phyloP scores from a whole-genome alignment of 345 rosid genomes.

The Heritiera fomes region DNA sequence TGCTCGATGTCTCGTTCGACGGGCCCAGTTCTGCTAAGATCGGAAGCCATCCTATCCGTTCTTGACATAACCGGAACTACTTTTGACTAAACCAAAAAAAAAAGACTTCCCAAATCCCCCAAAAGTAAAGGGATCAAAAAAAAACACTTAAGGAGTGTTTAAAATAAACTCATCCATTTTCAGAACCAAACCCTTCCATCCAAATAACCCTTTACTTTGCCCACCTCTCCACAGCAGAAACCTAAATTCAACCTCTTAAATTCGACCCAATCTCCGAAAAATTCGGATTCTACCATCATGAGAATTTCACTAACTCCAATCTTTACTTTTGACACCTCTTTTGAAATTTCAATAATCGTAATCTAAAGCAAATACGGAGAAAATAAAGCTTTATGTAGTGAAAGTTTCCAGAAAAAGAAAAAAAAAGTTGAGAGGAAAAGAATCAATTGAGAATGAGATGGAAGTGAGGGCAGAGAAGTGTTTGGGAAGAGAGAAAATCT shows the following conservation, averaged over 20 bases:
- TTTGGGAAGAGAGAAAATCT: conserved; percentile 30
- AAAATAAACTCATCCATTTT: conserved; percentile 34
- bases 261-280: conserved; percentile 14
- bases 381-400: background rate
- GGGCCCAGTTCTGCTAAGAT: conserved; percentile 81
- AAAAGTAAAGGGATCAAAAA: background rate
- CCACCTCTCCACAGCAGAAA: conserved; percentile 31
- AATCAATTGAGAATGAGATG: background rate
- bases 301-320: conserved; percentile 20
- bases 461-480: background rate
- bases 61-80: conserved; percentile 42
- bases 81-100: background rate
- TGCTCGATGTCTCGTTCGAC: conserved; percentile 94
- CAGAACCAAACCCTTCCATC: conserved; percentile 43
- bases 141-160: background rate
- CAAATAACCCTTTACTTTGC: conserved; percentile 18
- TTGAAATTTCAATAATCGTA: conserved; percentile 17
- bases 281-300: conserved; percentile 27
- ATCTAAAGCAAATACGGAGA: background rate
- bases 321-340: conserved; percentile 15
- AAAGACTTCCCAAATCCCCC: background rate
- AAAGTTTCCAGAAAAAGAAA: background rate
- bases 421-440: background rate
- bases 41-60: conserved; percentile 84
- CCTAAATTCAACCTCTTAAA: conserved; percentile 28